These are phyloP conservation scores for Gossypium raimondii DNA, from an alignment of 345 rosid genomes.

Conservation along the genomic window DNA sequence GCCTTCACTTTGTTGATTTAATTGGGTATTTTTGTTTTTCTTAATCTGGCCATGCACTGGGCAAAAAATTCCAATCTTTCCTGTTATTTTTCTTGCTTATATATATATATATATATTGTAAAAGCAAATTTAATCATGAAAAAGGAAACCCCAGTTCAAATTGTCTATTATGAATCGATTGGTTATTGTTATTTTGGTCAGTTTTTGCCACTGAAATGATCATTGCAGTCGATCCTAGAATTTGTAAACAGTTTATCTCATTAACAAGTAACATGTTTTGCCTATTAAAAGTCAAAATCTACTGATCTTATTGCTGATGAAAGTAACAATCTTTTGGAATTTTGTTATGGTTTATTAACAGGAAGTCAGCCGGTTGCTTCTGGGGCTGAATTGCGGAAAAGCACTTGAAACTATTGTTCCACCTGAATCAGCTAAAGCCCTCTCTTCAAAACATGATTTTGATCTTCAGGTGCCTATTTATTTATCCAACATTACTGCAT, in stretches of 20 bases:
- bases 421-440: conserved; percentile 47
- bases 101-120: neutral
- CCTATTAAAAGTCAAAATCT: neutral
- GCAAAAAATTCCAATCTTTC: neutral
- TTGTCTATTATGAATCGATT: neutral
- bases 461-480: conserved; percentile 63
- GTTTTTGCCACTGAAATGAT: neutral
- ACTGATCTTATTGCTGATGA: neutral
- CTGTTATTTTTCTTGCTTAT: neutral
- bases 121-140: neutral
- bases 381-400: conserved; percentile 73
- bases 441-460: conserved; percentile 57
- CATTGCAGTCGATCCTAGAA: neutral
- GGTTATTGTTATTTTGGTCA: conserved; percentile 2
- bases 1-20: neutral
- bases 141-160: neutral
- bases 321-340: neutral
- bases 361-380: conserved; percentile 81
- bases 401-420: conserved; percentile 43
- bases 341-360: conserved; percentile 26
- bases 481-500: neutral
- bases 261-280: neutral
- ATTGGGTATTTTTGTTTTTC: neutral
- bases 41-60: neutral
- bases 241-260: neutral